Evolutionary conservation across 1,284 basidiomycete species (phyloP), one percentile per base, ranked within the genome.

Genomic region (Takashimella koratensis): DNA sequence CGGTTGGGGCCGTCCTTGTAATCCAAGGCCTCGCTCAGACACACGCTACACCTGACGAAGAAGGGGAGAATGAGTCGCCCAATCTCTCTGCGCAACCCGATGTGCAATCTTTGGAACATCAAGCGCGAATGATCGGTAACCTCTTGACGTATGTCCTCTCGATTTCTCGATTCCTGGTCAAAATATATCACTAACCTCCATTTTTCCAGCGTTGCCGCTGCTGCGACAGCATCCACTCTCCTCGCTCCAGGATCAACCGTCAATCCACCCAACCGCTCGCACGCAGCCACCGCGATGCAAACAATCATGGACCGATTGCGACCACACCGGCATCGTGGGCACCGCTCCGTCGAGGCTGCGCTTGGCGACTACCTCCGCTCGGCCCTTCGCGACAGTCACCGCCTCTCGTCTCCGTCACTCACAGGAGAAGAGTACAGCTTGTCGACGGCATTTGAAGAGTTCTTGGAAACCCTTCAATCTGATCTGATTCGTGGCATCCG

Each of bases 11-110:
- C 0, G 71, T 76, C 12, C 59, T 76, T 41, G 66, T 76, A 26
- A 71, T 76, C 21, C 74, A 76, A 49, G 74, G 74, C 16, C 51
- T 76, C 16, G 74, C 72, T 3, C 74, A 76, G 55, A 76, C 74
- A 3, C 64, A 67, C 22, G 57, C 62, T 27, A 54, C 53, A 16
- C 49, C 57, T 2, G 57, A 59, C 20, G 49, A 48, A n/a, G 25
- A 30, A 12, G 21, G 42, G 26, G 43, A 51, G 27, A 53, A 39
- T 8, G 44, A 20, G 2, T 19, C 36, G 22, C 13, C 11, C 19
- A 45, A 36, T 16, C 30, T 16, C 16, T 16, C 30, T 36, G 30
- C 30, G 16, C 36, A 19, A 20, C 19, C 13, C 46, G 53, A 56
- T 21, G 53, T 56, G 2, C 52, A 64, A 1, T 65, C 60, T 4